phyloP scores from a whole-genome alignment of 371 early-diverging fungal genomes.

The Mortierella sp. region DNA sequence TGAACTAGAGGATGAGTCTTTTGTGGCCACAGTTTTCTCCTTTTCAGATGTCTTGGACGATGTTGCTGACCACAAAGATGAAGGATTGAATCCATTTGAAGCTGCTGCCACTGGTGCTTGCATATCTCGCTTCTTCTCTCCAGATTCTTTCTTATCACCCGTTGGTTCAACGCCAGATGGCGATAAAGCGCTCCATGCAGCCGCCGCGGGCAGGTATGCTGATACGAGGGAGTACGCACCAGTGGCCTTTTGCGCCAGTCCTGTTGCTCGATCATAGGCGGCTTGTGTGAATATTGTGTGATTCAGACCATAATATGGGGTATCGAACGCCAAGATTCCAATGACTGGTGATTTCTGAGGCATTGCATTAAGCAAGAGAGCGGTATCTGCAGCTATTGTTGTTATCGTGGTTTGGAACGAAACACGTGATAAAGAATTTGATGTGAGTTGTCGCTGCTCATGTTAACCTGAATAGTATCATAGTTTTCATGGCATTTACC shows the following conservation, averaged over 20 bases:
- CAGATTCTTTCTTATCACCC: slow-evolving; percentile 11
- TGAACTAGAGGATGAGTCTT: slow-evolving; percentile 9
- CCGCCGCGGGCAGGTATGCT: slow-evolving; percentile 59
- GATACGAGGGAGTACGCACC: slow-evolving; percentile 39
- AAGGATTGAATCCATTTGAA: slow-evolving; percentile 11
- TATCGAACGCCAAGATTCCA: slow-evolving; percentile 72
- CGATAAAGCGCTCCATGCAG: slow-evolving; percentile 42
- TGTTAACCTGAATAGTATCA: not conserved
- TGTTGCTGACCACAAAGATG: slow-evolving; percentile 28
- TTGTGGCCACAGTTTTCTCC: slow-evolving; percentile 10
- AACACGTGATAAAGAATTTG: too few species aligned
- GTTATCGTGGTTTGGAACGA: not conserved
- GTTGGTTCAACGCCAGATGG: slow-evolving; percentile 5
- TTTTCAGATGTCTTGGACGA: slow-evolving; percentile 16
- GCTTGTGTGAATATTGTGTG: slow-evolving; percentile 55
- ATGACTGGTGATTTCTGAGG: slow-evolving; percentile 57
- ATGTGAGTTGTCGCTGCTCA: not conserved
- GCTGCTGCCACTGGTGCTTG: slow-evolving; percentile 7
- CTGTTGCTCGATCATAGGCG: slow-evolving; percentile 49
- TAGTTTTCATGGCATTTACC: slow-evolving; percentile 53
- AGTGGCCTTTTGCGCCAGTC: slow-evolving; percentile 43
- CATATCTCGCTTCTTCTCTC: slow-evolving; percentile 1
- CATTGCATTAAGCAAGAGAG: slow-evolving; percentile 52
- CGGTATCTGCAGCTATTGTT: slow-evolving; percentile 69
- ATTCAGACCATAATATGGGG: slow-evolving; percentile 72